phyloP scores from a whole-genome alignment of 805 yeast genomes.

The Yarrowia hollandica region DNA sequence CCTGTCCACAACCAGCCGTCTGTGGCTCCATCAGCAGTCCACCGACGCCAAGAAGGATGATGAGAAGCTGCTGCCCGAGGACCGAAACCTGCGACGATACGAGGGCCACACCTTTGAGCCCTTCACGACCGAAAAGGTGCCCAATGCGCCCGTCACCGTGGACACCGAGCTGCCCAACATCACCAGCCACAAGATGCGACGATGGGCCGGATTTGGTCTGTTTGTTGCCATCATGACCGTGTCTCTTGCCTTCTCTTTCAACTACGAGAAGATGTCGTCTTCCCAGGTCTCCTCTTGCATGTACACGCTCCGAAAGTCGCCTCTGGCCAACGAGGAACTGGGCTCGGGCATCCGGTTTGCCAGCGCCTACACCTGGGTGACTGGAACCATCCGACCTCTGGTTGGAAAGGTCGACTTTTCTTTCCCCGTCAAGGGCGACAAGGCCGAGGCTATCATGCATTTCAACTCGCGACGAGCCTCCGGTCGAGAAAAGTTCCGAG shows the following conservation, averaged over 20 bases:
- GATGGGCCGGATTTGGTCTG: constrained; percentile 54
- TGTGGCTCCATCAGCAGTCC: constrained; percentile 1
- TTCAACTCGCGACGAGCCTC: constrained; percentile 72
- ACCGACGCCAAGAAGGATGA: constrained; percentile 22
- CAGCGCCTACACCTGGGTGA: constrained; percentile 83
- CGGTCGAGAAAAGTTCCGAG: constrained; percentile 56
- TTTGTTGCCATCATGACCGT: constrained; percentile 57
- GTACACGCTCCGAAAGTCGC: constrained; percentile 78
- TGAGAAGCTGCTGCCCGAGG: constrained; percentile 25
- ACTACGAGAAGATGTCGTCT: constrained; percentile 88
- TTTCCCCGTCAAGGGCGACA: constrained; percentile 70
- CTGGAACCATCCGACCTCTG: constrained; percentile 81
- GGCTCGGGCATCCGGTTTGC: constrained; percentile 78
- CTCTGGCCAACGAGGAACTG: constrained; percentile 56
- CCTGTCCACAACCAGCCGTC: constrained; percentile 7
- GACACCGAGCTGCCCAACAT: constrained; percentile 73
- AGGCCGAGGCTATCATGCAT: constrained; percentile 52
- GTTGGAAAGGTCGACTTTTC: constrained; percentile 74
- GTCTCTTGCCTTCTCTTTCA: constrained; percentile 68
- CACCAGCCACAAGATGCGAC: constrained; percentile 49
- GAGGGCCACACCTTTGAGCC: constrained; percentile 27
- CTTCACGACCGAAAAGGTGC: constrained; percentile 9
- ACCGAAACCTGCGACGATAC: constrained; percentile 17
- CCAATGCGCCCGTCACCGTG: constrained; percentile 53
- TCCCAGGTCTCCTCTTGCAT: constrained; percentile 86